Conservation (phyloP, 441 rosid genomes). For the Oxalis stricta region DNA sequence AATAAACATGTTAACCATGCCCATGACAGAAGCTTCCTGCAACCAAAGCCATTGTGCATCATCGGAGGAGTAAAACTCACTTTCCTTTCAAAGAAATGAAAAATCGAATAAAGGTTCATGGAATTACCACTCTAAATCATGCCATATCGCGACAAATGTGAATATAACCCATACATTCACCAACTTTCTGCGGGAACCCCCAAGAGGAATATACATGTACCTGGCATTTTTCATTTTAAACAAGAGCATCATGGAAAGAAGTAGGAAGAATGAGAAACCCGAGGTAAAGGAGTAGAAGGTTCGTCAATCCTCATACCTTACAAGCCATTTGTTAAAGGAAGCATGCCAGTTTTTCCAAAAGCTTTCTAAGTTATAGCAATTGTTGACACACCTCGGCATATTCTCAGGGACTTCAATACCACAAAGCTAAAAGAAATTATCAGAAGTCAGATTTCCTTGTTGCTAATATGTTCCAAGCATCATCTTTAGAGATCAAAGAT, state of each 20-base stretch:
- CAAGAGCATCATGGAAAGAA: neutral
- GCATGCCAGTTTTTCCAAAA: conserved; percentile 99
- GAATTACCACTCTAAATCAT: conserved; percentile 85
- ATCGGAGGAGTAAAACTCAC: conserved; percentile 11
- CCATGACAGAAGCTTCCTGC: conserved; percentile 97
- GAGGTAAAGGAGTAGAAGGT: conserved; percentile 6
- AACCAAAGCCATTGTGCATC: conserved; percentile 17
- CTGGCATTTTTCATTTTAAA: conserved; percentile 20
- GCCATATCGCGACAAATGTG: conserved; percentile 95
- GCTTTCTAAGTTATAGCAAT: conserved; percentile 74
- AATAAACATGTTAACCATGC: conserved; percentile 96
- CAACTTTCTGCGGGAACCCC: conserved; percentile 74
- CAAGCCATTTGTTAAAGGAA: conserved; percentile 95
- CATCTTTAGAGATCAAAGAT: too few species aligned
- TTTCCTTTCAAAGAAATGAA: neutral
- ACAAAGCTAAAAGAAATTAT: conserved; percentile 33
- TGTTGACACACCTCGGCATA: conserved; percentile 87
- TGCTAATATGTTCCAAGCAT: too few species aligned
- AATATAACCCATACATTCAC: conserved; percentile 81
- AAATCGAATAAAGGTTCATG: neutral
- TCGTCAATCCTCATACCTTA: too few species aligned
- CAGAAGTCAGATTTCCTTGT: neutral
- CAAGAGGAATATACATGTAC: conserved; percentile 94
- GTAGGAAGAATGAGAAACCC: conserved; percentile 1
- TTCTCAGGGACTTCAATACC: conserved; percentile 89